Conservation (phyloP, 169 alveolate genomes). For the Neospora caninum region DNA sequence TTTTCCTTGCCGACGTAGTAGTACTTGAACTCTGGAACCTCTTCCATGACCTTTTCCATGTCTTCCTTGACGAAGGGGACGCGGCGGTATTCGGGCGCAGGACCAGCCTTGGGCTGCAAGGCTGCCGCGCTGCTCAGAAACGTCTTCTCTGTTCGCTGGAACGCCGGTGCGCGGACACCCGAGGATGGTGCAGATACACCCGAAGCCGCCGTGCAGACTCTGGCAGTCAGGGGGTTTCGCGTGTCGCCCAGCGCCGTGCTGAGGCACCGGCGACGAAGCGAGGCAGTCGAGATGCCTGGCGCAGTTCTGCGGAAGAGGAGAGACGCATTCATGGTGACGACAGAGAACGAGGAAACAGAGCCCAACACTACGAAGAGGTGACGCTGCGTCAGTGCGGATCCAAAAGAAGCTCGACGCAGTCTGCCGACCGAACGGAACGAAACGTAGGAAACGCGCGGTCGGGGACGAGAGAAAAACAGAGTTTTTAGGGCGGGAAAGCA, state of each 20-base stretch:
- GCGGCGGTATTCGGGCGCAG: constrained; percentile 46
- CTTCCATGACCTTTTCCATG: constrained; percentile 76
- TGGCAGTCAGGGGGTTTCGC: background rate
- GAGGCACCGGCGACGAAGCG: background rate
- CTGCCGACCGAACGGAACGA: no score
- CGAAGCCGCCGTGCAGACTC: no score
- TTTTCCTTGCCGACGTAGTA: constrained; percentile 79
- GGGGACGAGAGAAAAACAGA: no score
- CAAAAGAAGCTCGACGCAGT: no score
- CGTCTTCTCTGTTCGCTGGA: background rate
- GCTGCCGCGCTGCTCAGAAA: background rate
- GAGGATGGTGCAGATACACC: background rate
- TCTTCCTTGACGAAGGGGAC: constrained; percentile 74
- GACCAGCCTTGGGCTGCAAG: constrained; percentile 30
- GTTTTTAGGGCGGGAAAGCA: no score
- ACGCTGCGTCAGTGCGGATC: background rate
- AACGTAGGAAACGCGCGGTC: no score
- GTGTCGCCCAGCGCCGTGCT: background rate
- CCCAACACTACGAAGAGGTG: no score
- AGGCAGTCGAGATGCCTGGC: no score
- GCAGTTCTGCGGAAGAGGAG: background rate
- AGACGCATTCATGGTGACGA: background rate
- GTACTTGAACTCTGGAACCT: constrained; percentile 84
- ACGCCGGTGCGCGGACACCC: background rate
- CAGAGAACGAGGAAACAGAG: no score